phyloP scores from a whole-genome alignment of 306 rosid species.

The Mimosa bimucronata region DNA sequence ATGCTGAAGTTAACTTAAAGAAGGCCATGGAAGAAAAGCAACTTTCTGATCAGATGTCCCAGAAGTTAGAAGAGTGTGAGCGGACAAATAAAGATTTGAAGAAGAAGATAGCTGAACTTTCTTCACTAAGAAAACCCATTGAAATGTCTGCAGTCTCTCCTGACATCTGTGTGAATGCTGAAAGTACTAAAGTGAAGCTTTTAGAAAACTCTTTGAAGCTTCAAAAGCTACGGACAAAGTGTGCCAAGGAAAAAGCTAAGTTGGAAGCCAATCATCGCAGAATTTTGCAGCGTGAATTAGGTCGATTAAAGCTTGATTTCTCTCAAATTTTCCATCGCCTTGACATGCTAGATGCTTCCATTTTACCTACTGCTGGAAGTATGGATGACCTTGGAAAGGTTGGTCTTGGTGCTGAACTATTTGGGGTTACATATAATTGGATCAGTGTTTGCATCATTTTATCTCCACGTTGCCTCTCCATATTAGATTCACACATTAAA shows the following conservation, averaged over 20 bases:
- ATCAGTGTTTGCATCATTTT: slow-evolving; percentile 19
- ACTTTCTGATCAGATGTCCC: slow-evolving; percentile 57
- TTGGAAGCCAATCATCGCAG: slow-evolving; percentile 60
- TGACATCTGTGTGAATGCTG: slow-evolving; percentile 42
- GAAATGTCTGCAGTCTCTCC: slow-evolving; percentile 45
- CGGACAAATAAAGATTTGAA: slow-evolving; percentile 55
- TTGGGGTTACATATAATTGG: slow-evolving; percentile 29
- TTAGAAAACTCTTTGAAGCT: slow-evolving; percentile 65
- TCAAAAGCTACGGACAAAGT: slow-evolving; percentile 63
- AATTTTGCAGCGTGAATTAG: slow-evolving; percentile 57
- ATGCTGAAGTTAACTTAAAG: slow-evolving; percentile 60
- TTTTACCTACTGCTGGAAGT: slow-evolving; percentile 49
- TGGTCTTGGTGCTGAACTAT: slow-evolving; percentile 44
- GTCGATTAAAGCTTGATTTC: slow-evolving; percentile 60
- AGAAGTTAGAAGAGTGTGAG: slow-evolving; percentile 57
- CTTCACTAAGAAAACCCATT: slow-evolving; percentile 47
- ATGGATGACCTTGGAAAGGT: slow-evolving; percentile 61
- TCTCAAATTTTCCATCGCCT: slow-evolving; percentile 60
- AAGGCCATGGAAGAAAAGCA: slow-evolving; percentile 59
- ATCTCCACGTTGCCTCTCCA: background rate
- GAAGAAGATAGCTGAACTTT: slow-evolving; percentile 48
- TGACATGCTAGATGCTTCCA: slow-evolving; percentile 56
- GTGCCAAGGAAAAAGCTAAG: slow-evolving; percentile 55
- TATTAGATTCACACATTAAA: background rate
- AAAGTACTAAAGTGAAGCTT: slow-evolving; percentile 50